Conservation (phyloP, 768 basidiomycete species). For the Dacryopinax spathularia region DNA sequence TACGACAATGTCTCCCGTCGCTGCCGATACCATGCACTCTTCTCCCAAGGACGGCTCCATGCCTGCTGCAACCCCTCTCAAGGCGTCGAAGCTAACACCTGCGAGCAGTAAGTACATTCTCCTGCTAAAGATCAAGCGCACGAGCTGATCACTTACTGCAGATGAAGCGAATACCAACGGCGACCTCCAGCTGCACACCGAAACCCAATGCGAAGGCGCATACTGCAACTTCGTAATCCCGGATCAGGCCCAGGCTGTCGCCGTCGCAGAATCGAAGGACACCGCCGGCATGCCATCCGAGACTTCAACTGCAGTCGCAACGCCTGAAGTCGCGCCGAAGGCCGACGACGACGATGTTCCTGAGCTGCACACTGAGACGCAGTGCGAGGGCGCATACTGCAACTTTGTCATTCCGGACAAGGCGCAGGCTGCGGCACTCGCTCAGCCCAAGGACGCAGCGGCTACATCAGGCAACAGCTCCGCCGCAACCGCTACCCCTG, state of each 20-base stretch:
- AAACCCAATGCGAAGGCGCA: not conserved
- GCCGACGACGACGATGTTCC: not conserved
- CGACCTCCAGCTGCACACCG: not conserved
- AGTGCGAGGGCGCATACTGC: not conserved
- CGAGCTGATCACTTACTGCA: too few relatives aligned
- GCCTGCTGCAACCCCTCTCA: not conserved
- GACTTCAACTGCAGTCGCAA: too few relatives aligned
- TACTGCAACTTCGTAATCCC: not conserved
- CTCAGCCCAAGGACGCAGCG: too few relatives aligned
- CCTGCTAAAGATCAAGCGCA: too few relatives aligned
- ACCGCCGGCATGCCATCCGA: too few relatives aligned
- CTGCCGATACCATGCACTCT: not conserved
- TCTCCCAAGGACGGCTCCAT: not conserved
- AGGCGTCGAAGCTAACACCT: not conserved
- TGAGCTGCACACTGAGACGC: not conserved
- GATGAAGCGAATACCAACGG: not conserved
- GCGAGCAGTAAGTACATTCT: not conserved
- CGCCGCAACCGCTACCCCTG: too few relatives aligned
- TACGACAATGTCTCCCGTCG: not conserved
- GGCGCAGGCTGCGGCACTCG: not conserved
- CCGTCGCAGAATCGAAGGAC: too few relatives aligned
- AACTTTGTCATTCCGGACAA: not conserved
- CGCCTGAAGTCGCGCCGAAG: too few relatives aligned
- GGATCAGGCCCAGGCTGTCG: too few relatives aligned
- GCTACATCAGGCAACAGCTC: too few relatives aligned